A percentile compares a stretch with the other conserved stretches of the same genome.
phyloP scores from a whole-genome alignment of 2,329 filamentous ascomycete species.

The Orbilia javanica region DNA sequence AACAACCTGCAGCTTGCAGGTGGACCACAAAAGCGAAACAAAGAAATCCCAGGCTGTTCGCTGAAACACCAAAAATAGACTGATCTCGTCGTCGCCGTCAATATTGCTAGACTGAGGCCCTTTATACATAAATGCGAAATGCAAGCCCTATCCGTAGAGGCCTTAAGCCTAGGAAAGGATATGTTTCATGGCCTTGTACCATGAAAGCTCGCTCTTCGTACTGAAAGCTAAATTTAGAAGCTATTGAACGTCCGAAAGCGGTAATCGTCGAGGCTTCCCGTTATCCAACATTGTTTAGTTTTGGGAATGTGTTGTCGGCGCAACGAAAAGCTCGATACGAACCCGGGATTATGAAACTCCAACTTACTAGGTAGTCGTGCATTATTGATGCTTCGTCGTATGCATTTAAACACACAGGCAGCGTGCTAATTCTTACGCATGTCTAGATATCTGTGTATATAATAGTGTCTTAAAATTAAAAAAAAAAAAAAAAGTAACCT shows the following conservation, averaged over 20 bases:
- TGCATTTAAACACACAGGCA: not conserved
- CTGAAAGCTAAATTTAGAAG: slow-evolving; percentile 48
- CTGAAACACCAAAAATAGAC: slow-evolving; percentile 38
- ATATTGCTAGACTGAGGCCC: not conserved
- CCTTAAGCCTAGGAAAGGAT: not conserved
- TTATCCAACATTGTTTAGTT: not conserved
- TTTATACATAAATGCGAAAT: not conserved
- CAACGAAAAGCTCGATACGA: not conserved
- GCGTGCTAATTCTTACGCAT: no score
- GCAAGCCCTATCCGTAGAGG: not conserved
- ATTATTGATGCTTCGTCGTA: not conserved
- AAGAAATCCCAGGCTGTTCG: not conserved
- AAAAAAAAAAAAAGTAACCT: no score
- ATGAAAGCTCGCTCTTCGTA: not conserved
- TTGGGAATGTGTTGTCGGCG: slow-evolving; percentile 16
- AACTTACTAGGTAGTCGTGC: not conserved
- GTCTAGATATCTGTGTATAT: not conserved
- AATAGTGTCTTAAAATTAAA: not conserved
- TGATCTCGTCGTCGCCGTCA: not conserved
- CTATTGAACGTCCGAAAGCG: slow-evolving; percentile 23
- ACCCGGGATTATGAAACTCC: no score
- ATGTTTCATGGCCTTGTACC: not conserved
- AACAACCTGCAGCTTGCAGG: not conserved
- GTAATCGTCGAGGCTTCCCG: slow-evolving; percentile 22
- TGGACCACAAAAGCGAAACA: slow-evolving; percentile 15